Evolutionary conservation across 768 basidiomycete genomes (phyloP).

Genomic region (Wakefieldia striispora): DNA sequence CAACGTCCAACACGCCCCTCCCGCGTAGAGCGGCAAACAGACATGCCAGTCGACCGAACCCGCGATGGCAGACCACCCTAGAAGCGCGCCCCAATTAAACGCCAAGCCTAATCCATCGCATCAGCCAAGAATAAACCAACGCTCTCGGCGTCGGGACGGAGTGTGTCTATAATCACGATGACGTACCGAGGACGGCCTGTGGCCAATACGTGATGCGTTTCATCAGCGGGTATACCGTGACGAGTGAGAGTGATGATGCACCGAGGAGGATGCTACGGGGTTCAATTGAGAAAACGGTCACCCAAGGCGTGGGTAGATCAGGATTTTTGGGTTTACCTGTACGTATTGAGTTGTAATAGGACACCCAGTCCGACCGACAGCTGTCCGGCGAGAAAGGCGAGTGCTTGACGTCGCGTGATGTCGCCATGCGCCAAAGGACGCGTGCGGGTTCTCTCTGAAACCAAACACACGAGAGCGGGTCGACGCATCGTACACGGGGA

Average conservation of each 20-base stretch:
- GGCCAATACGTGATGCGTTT: conserved; percentile 97
- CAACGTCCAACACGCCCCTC: conserved; percentile 89
- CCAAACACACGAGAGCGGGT: not conserved
- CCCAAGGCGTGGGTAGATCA: not conserved
- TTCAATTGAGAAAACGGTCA: too few relatives aligned
- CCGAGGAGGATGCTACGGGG: conserved; percentile 78
- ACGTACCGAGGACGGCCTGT: conserved; percentile 86
- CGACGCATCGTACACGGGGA: too few relatives aligned
- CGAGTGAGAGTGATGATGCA: conserved; percentile 85
- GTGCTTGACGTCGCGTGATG: conserved; percentile 69
- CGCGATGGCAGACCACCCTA: conserved; percentile 94
- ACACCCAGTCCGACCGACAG: conserved; percentile 81
- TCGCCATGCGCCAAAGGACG: conserved; percentile 86
- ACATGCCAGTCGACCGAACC: conserved; percentile 79
- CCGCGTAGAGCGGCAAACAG: conserved; percentile 85
- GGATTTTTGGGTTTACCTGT: conserved; percentile 57
- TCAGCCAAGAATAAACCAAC: not conserved
- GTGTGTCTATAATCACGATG: too few relatives aligned
- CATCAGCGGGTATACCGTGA: conserved; percentile 93
- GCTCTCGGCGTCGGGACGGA: not conserved
- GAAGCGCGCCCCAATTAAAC: conserved; percentile 95
- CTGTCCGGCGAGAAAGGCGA: conserved; percentile 80
- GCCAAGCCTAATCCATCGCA: conserved; percentile 63
- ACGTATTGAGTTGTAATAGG: conserved; percentile 89
- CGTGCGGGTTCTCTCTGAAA: conserved; percentile 76